Evolutionary conservation across 306 rosid species (phyloP).

Genomic region (Cucurbita ficifolia): DNA sequence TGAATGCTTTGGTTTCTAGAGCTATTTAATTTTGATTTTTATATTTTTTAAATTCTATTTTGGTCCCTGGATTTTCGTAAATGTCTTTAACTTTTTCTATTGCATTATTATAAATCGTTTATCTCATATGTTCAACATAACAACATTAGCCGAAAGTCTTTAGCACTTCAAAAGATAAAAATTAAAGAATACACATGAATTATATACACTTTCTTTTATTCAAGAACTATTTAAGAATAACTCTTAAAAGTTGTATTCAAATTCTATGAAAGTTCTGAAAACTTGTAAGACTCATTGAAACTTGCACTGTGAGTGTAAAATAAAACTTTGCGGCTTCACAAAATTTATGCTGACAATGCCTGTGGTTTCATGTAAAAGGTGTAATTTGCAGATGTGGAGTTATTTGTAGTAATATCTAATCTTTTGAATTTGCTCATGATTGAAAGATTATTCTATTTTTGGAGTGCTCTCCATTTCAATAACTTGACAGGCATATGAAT

Average conservation of each 20-base stretch:
- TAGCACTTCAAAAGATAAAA: background rate
- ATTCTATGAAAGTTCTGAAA: background rate
- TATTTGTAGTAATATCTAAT: background rate
- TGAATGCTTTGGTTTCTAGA: background rate
- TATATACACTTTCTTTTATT: background rate
- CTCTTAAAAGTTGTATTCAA: background rate
- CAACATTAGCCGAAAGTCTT: background rate
- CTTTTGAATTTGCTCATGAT: background rate
- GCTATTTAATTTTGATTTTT: too few relatives aligned
- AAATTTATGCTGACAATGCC: background rate
- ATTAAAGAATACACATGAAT: background rate
- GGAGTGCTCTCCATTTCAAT: background rate
- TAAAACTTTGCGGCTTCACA: background rate
- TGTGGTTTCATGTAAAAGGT: background rate
- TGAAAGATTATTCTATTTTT: background rate
- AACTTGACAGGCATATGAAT: background rate
- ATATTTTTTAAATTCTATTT: too few relatives aligned
- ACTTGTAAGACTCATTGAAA: background rate
- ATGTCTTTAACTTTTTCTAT: too few relatives aligned
- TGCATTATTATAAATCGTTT: background rate
- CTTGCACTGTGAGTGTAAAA: background rate
- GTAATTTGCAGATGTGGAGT: background rate
- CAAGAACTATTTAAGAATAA: background rate
- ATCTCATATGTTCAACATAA: background rate
- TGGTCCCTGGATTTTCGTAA: background rate